Evolutionary conservation across 2,329 filamentous ascomycete genomes (phyloP).

Genomic region (Colletotrichum sp.): DNA sequence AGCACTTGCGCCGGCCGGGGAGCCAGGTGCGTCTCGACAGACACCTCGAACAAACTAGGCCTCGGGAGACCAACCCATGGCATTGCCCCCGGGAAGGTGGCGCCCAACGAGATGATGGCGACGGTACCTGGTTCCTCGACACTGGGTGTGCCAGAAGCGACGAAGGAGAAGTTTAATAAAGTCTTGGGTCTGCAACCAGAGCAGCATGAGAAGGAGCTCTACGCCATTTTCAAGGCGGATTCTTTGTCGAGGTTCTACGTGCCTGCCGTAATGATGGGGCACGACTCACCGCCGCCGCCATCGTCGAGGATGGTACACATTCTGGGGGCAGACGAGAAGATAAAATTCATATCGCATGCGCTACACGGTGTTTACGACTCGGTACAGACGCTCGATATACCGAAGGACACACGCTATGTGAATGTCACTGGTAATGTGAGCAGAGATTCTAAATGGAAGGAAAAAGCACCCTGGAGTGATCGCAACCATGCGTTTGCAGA

Average conservation of each 20-base stretch:
- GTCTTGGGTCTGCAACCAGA: constrained; percentile 18
- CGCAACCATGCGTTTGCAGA: background rate
- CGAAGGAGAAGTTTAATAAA: background rate
- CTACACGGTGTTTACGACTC: constrained; percentile 45
- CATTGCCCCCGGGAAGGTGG: constrained; percentile 13
- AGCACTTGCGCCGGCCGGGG: constrained; percentile 39
- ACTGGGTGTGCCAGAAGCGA: background rate
- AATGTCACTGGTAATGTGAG: constrained; percentile 20
- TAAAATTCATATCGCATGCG: constrained; percentile 45
- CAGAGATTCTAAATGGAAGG: constrained; percentile 29
- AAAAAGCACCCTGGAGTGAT: constrained; percentile 15
- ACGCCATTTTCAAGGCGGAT: constrained; percentile 24
- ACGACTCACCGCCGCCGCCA: constrained; percentile 31
- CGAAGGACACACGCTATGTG: background rate
- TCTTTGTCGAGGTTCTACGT: constrained; percentile 32
- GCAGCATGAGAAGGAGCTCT: constrained; percentile 14
- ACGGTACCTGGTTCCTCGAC: constrained; percentile 23
- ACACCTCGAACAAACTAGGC: constrained; percentile 23
- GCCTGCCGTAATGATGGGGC: constrained; percentile 38
- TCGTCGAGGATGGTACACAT: constrained; percentile 44
- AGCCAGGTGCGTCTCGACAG: constrained; percentile 32
- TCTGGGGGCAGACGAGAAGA: constrained; percentile 44
- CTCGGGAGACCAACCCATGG: background rate
- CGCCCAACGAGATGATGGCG: constrained; percentile 26
- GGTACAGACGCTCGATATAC: constrained; percentile 35